phyloP scores from a whole-genome alignment of 2,329 filamentous ascomycete genomes.

The Magnaporthiopsis rhizophila region DNA sequence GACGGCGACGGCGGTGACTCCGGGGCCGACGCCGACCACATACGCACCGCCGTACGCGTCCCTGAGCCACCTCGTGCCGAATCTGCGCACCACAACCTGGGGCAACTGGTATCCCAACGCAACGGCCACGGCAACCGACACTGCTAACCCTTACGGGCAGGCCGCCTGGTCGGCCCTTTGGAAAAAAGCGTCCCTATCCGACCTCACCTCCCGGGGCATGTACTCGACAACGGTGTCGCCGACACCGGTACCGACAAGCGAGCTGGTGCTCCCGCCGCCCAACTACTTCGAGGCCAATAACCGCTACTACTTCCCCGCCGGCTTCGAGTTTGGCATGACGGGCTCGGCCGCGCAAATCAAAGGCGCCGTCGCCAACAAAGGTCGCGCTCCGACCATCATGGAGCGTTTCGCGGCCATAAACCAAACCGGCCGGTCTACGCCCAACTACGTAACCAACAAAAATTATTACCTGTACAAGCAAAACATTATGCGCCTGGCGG shows the following conservation, averaged over 20 bases:
- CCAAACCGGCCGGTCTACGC: conserved; percentile 5
- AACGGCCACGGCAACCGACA: conserved; percentile 25
- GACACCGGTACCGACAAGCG: conserved; percentile 43
- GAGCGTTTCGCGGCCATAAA: conserved; percentile 23
- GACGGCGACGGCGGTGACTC: too few relatives aligned
- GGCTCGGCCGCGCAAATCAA: conserved; percentile 38
- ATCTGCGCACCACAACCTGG: conserved; percentile 30
- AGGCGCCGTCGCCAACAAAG: conserved; percentile 35
- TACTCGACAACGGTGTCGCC: conserved; percentile 41
- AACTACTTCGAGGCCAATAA: conserved; percentile 40
- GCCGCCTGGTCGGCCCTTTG: conserved; percentile 30
- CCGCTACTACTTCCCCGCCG: conserved; percentile 40
- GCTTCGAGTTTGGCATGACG: conserved; percentile 40
- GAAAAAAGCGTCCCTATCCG: conserved; percentile 23
- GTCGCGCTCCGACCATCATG: conserved; percentile 32
- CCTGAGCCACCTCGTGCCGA: conserved; percentile 25
- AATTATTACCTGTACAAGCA: conserved; percentile 50
- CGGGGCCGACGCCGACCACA: conserved; percentile 12
- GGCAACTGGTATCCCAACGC: conserved; percentile 29
- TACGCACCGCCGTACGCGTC: conserved; percentile 27
- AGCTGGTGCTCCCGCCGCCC: conserved; percentile 46
- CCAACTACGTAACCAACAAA: conserved; percentile 33
- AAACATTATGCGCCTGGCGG: conserved; percentile 43
- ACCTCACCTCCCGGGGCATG: conserved; percentile 21
- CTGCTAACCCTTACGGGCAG: conserved; percentile 26